phyloP scores from a whole-genome alignment of 1,284 basidiomycete genomes.

The Clitocybe nebularis region DNA sequence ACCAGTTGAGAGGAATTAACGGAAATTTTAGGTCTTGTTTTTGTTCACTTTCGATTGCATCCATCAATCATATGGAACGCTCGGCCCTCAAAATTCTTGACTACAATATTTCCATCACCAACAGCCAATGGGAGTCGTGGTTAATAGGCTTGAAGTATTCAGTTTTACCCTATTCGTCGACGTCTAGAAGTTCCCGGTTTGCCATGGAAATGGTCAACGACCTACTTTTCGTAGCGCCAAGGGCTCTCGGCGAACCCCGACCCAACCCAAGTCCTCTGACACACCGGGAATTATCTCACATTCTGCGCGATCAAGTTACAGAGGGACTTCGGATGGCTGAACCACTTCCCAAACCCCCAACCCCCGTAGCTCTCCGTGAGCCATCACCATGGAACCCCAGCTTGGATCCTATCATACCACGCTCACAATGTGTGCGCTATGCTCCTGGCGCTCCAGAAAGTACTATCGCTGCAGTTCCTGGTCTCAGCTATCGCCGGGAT shows the following conservation, averaged over 20 bases:
- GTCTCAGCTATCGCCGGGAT: conserved; percentile 1
- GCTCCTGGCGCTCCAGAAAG: not conserved
- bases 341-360: not conserved
- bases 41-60: conserved; percentile 14
- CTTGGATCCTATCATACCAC: conserved; percentile 13
- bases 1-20: conserved; percentile 10
- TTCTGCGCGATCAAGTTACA: not conserved
- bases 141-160: conserved; percentile 9
- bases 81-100: conserved; percentile 22
- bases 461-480: not conserved
- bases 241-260: too few species aligned
- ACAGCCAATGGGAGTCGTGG: conserved; percentile 21
- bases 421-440: too few species aligned
- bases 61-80: conserved; percentile 17
- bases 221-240: not conserved
- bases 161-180: not conserved
- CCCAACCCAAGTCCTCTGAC: too few species aligned
- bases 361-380: not conserved
- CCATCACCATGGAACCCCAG: conserved; percentile 14
- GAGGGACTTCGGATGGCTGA: not conserved
- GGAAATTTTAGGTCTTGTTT: conserved; percentile 16
- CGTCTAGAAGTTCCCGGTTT: not conserved
- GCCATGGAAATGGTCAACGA: not conserved
- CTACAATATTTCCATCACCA: conserved; percentile 21
- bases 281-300: not conserved